Evolutionary conservation across 306 rosid genomes (phyloP).

Genomic region (Arachis stenosperma): DNA sequence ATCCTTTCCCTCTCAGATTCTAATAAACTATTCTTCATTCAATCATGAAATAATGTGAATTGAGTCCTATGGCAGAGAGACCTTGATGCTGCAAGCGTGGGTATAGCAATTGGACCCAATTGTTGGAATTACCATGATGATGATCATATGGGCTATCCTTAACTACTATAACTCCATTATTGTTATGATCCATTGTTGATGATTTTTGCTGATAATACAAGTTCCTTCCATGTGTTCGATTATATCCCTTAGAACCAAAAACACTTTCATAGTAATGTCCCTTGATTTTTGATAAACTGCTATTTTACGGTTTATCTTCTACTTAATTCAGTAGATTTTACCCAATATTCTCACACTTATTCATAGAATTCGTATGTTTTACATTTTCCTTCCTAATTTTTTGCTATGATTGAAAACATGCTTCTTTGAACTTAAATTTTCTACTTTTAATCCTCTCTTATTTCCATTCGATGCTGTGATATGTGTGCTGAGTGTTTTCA

Average conservation of each 20-base stretch:
- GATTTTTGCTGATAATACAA: slow-evolving; percentile 60
- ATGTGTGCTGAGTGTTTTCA: too few relatives aligned
- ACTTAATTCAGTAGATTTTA: too few relatives aligned
- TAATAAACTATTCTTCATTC: too few relatives aligned
- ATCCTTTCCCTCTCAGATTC: too few relatives aligned
- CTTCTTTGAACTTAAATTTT: too few relatives aligned
- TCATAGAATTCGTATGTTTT: too few relatives aligned
- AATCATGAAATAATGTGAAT: slow-evolving; percentile 71
- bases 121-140: slow-evolving; percentile 18
- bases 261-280: slow-evolving; percentile 47
- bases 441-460: too few relatives aligned
- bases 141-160: slow-evolving; percentile 44
- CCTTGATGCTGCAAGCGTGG: slow-evolving; percentile 56
- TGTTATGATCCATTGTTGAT: slow-evolving; percentile 24
- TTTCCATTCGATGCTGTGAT: too few relatives aligned
- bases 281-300: slow-evolving; percentile 2
- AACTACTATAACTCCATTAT: not conserved
- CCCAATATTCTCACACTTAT: too few relatives aligned
- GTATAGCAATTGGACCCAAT: slow-evolving; percentile 80
- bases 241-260: slow-evolving; percentile 50
- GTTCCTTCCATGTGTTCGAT: slow-evolving; percentile 44
- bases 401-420: too few relatives aligned
- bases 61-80: slow-evolving; percentile 56
- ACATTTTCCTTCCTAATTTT: too few relatives aligned
- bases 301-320: too few relatives aligned